phyloP scores from a whole-genome alignment of 345 rosid species.

The Psidium friedrichsthalianum region DNA sequence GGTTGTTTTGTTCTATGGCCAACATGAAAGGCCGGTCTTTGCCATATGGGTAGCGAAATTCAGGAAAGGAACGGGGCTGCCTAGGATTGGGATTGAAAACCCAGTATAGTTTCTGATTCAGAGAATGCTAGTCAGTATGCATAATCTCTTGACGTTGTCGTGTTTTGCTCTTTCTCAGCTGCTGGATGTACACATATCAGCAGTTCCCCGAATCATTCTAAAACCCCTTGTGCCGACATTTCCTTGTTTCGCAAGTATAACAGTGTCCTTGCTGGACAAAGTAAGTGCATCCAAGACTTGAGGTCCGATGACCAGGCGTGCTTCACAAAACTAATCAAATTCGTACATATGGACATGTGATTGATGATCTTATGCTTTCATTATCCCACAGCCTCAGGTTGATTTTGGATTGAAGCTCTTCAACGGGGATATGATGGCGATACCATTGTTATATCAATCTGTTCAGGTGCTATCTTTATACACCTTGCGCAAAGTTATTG shows the following conservation, averaged over 20 bases:
- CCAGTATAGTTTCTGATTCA: background rate
- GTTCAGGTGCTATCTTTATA: conserved; percentile 23
- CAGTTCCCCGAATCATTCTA: conserved; percentile 20
- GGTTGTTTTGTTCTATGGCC: background rate
- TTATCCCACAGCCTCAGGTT: conserved; percentile 25
- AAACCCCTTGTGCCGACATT: conserved; percentile 43
- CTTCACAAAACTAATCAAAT: background rate
- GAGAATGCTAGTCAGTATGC: background rate
- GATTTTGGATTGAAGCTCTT: conserved; percentile 42
- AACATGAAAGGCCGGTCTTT: background rate
- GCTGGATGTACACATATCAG: conserved; percentile 27
- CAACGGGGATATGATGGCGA: conserved; percentile 39
- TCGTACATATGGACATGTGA: background rate
- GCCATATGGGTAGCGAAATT: background rate
- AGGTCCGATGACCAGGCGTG: background rate
- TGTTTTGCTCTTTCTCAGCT: conserved; percentile 7
- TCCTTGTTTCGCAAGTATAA: conserved; percentile 30
- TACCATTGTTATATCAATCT: conserved; percentile 32
- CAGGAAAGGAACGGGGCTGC: background rate
- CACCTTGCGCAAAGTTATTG: background rate
- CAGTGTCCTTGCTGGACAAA: conserved; percentile 32
- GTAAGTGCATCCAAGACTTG: conserved; percentile 1
- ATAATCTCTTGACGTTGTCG: background rate
- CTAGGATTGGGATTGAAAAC: background rate
- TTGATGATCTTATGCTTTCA: background rate